These are phyloP conservation scores for Xenoacremonium recifei DNA, from an alignment of 2,329 filamentous ascomycete species.

Conservation along the genomic window DNA sequence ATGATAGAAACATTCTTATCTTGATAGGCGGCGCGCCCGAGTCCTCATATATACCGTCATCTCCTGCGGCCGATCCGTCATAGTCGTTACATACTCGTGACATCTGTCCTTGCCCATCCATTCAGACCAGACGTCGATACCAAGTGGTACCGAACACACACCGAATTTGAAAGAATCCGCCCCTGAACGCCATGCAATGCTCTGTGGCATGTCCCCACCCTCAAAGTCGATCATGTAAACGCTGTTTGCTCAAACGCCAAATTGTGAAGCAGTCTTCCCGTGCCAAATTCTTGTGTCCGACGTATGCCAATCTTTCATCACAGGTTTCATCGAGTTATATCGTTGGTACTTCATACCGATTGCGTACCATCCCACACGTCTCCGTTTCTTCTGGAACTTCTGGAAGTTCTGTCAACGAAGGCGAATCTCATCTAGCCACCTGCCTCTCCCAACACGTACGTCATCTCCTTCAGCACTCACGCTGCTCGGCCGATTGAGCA, in stretches of 20 bases:
- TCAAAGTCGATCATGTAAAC: conserved; percentile 8
- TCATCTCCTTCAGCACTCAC: background rate
- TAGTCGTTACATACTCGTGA: background rate
- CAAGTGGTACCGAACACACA: background rate
- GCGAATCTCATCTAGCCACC: too few relatives aligned
- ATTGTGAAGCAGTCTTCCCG: conserved; percentile 8
- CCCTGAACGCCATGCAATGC: conserved; percentile 25
- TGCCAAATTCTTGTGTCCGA: background rate
- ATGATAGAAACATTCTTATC: too few relatives aligned
- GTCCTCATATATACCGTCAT: background rate
- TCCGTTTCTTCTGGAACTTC: too few relatives aligned
- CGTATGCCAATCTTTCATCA: background rate
- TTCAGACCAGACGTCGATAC: background rate
- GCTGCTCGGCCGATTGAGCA: conserved; percentile 32
- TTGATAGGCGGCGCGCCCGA: background rate
- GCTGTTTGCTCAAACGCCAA: conserved; percentile 16
- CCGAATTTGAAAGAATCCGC: background rate
- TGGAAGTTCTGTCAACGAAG: too few relatives aligned
- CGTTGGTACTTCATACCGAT: background rate
- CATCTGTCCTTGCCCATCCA: background rate
- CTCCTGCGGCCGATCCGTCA: background rate
- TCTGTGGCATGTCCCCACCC: conserved; percentile 13
- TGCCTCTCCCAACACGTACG: too few relatives aligned
- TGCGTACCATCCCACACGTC: background rate
- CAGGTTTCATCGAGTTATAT: background rate